Evolutionary conservation across 2,329 filamentous ascomycete genomes (phyloP).

Genomic region (Bipolaris cookei): DNA sequence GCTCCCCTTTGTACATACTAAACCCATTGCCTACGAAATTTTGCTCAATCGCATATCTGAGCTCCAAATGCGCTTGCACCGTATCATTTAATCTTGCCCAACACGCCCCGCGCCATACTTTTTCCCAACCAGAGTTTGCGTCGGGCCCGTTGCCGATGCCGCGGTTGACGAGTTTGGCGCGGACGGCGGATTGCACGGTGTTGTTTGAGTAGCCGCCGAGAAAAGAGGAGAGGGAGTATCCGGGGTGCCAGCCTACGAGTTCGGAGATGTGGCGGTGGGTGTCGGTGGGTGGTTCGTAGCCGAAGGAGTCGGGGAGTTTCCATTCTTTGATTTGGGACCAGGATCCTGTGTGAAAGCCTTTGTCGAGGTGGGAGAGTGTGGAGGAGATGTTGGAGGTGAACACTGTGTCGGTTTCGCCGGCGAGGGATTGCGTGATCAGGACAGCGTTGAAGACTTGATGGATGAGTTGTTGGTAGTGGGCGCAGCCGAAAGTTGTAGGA

Average conservation of each 20-base stretch:
- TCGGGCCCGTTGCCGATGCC: slow-evolving; percentile 57
- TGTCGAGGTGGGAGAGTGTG: slow-evolving; percentile 57
- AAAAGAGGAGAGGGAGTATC: slow-evolving; percentile 56
- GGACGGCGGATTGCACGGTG: slow-evolving; percentile 55
- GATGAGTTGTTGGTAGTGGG: slow-evolving; percentile 62
- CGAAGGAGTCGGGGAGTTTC: slow-evolving; percentile 53
- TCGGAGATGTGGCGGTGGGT: slow-evolving; percentile 63
- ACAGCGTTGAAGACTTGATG: slow-evolving; percentile 47
- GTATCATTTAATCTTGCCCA: slow-evolving; percentile 64
- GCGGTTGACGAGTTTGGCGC: slow-evolving; percentile 55
- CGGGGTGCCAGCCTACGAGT: slow-evolving; percentile 63
- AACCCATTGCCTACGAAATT: slow-evolving; percentile 61
- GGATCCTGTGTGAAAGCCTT: slow-evolving; percentile 56
- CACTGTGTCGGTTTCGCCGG: slow-evolving; percentile 36
- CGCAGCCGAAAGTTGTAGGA: slow-evolving; percentile 58
- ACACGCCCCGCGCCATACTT: slow-evolving; percentile 64
- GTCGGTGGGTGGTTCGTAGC: slow-evolving; percentile 52
- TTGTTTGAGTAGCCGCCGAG: slow-evolving; percentile 53
- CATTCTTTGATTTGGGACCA: slow-evolving; percentile 59
- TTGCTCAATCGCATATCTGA: slow-evolving; percentile 56
- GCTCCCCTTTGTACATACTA: slow-evolving; percentile 57
- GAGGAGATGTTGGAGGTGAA: slow-evolving; percentile 50
- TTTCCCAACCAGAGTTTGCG: slow-evolving; percentile 64
- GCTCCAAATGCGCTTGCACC: slow-evolving; percentile 55
- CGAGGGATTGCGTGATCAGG: slow-evolving; percentile 25